Percentiles rank a stretch among this genome's conserved stretches.
Conservation (phyloP, 352 stramenopile genomes). For the Thraustotheca clavata region DNA sequence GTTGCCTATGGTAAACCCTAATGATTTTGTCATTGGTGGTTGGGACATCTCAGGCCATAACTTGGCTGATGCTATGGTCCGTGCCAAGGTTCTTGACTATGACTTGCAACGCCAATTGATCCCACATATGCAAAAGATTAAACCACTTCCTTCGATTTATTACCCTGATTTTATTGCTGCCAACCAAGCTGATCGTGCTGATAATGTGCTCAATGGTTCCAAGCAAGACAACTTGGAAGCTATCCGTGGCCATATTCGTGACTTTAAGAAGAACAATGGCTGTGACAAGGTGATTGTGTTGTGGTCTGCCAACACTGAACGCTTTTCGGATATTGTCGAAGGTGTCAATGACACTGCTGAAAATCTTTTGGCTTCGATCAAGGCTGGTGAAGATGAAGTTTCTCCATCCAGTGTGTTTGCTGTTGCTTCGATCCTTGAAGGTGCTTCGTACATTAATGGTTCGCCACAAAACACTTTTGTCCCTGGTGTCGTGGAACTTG, state of each 20-base stretch:
- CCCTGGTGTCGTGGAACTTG: constrained; percentile 94
- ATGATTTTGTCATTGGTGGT: constrained; percentile 96
- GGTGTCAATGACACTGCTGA: constrained; percentile 98
- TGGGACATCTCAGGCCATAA: constrained; percentile 98
- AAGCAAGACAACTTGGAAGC: constrained; percentile 97
- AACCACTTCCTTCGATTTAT: constrained; percentile 96
- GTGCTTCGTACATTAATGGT: constrained; percentile 99
- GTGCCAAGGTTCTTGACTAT: constrained; percentile 93
- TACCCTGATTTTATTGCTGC: constrained; percentile 99
- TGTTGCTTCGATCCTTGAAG: constrained; percentile 97
- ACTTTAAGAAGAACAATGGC: constrained; percentile 93
- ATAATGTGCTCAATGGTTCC: constrained; percentile 95
- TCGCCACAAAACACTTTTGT: constrained; percentile 99
- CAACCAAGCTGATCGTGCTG: constrained; percentile 97
- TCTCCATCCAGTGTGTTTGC: constrained; percentile 98
- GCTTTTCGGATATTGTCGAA: constrained; percentile 95
- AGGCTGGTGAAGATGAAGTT: constrained; percentile 90
- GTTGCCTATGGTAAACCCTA: constrained; percentile 96
- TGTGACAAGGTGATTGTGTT: constrained; percentile 98
- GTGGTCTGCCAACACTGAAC: constrained; percentile 99
- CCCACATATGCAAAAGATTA: constrained; percentile 94
- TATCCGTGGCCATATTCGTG: constrained; percentile 90
- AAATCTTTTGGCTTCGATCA: constrained; percentile 95
- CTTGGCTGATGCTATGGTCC: constrained; percentile 95
- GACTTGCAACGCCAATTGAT: constrained; percentile 96